Percentiles rank a stretch among this genome's conserved stretches.
These are phyloP conservation scores for Paramecium biaurelia DNA, from an alignment of 73 alveolate genomes.

Conservation along the genomic window DNA sequence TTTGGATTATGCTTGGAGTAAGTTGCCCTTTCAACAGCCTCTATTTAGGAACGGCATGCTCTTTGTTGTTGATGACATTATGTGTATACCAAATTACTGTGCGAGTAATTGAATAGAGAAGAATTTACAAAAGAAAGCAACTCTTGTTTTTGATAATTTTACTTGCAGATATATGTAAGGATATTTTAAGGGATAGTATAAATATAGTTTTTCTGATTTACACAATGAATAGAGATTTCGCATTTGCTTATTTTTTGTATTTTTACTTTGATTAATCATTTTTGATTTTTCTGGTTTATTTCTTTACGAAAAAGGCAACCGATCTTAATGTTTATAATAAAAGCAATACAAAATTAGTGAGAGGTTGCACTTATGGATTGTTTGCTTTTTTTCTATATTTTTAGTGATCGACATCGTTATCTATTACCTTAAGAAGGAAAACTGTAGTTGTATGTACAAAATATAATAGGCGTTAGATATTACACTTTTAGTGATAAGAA, in stretches of 20 bases:
- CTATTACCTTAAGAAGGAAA: neutral
- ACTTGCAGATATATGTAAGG: neutral
- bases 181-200: neutral
- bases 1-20: constrained; percentile 4
- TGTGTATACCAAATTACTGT: neutral
- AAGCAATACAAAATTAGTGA: neutral
- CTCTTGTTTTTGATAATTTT: neutral
- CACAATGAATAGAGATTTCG: neutral
- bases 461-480: neutral
- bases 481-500: neutral
- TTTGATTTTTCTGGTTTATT: neutral
- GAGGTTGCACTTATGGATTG: constrained; percentile 11
- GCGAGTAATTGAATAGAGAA: neutral
- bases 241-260: neutral
- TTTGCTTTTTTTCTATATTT: neutral
- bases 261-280: neutral
- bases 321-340: neutral
- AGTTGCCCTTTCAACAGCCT: neutral
- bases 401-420: neutral
- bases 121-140: neutral
- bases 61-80: neutral
- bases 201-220: neutral
- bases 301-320: neutral
- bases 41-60: neutral
- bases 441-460: neutral